Conservation (phyloP, 495 filamentous ascomycete species). For the Hypomontagnella monticulosa region DNA sequence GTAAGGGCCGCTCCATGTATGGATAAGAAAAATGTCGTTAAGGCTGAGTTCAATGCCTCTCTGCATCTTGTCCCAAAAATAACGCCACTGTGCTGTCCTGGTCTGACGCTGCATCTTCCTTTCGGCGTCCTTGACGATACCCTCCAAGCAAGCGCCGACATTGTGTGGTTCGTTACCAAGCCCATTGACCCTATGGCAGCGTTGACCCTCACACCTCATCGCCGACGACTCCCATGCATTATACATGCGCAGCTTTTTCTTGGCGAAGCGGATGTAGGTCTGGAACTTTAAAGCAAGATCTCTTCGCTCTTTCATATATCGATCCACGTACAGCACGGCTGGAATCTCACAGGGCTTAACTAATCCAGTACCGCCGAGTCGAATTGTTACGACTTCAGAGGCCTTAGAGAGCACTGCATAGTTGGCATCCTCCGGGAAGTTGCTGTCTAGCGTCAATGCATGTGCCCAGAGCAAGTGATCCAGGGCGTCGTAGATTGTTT, state of each 20-base stretch:
- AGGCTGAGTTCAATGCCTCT: conserved; percentile 26
- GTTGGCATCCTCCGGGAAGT: conserved; percentile 55
- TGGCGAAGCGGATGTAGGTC: conserved; percentile 46
- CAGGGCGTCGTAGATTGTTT: conserved; percentile 76
- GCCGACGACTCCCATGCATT: conserved; percentile 6
- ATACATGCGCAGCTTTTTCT: conserved; percentile 30
- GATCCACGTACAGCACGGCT: conserved; percentile 76
- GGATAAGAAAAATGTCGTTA: conserved; percentile 38
- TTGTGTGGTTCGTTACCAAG: conserved; percentile 30
- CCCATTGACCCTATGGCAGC: conserved; percentile 35
- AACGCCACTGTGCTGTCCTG: conserved; percentile 41
- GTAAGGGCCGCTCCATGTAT: conserved; percentile 40
- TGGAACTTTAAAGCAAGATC: conserved; percentile 59
- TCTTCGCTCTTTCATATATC: conserved; percentile 72
- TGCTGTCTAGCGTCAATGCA: conserved; percentile 39
- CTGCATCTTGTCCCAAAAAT: conserved; percentile 27
- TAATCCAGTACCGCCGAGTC: conserved; percentile 59
- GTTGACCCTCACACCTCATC: conserved; percentile 31
- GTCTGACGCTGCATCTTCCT: conserved; percentile 37
- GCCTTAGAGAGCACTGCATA: conserved; percentile 63
- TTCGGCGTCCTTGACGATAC: conserved; percentile 35
- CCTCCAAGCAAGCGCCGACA: conserved; percentile 31
- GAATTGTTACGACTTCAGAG: conserved; percentile 74
- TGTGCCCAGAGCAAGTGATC: conserved; percentile 72
- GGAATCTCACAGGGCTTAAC: conserved; percentile 70